Base-by-base conservation (phyloP, 805 yeast genomes). In the Candida germanica region DNA sequence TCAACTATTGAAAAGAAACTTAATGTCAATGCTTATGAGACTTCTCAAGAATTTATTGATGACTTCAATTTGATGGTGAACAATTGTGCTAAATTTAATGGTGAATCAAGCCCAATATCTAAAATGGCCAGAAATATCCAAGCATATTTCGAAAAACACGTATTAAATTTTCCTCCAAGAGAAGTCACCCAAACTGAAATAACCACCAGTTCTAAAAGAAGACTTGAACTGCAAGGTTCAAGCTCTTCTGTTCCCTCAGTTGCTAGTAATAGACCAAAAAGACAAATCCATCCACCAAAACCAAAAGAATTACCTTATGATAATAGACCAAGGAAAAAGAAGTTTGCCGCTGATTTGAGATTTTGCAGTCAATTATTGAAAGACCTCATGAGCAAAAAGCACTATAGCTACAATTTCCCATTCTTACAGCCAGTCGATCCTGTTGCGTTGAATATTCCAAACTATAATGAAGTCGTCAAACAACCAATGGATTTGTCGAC, bases 401-500 rank as follows among this genome's bases (percentile, higher is more conserved):
- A 87, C 59, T 87, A 83, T 51, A 73, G 80, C 29, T 82, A 84
- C 54, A 81, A 91, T 47, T 93, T 82, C 64, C 97, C 98, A 20
- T 93, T 93, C 52, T 61, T 91, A 53, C 83, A 77, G 40, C 98
- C 98, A 1, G 98, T 93, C 27, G 98, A 93, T 59, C 93, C 96
- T 0, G 88, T 89, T 21, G 95, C 96, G 11, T 73, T 91, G 53
- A 87, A 87, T 51, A 82, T 95, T 48, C 98, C 98, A 19, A 79
- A 88, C 29, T 93, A 93, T 59, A 76, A 77, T 48, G 94, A 91
- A 50, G 68, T 87, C 38, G 82, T 93, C 40, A 87, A 87, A 60
- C 77, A 79, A 50, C 98, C 98, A 41, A 93, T 93, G 98, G 98
- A 93, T 61, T 71, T 93, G 48, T 80, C 91, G 21, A 87, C 97